These are phyloP conservation scores for Sutorius australiensis DNA, from an alignment of 768 basidiomycete species.

Conservation along the genomic window DNA sequence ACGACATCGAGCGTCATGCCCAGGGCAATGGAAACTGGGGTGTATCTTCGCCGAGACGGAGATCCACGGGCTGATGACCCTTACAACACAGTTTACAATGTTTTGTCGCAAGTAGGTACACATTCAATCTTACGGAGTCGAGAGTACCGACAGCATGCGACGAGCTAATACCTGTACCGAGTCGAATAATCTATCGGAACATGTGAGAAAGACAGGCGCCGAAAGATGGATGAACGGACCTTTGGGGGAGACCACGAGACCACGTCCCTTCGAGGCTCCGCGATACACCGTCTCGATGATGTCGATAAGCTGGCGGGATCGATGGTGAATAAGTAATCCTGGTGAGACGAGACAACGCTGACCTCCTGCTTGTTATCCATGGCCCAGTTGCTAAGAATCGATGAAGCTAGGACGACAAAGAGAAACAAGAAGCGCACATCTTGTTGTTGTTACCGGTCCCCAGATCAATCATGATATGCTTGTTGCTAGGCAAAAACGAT, in stretches of 20 bases:
- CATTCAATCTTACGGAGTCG: too few species aligned
- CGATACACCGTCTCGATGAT: slow-evolving; percentile 98
- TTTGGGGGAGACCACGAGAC: slow-evolving; percentile 96
- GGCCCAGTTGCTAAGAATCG: slow-evolving; percentile 81
- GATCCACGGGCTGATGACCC: too few species aligned
- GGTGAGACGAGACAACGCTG: slow-evolving; percentile 9
- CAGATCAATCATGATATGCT: slow-evolving; percentile 99
- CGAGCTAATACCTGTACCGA: slow-evolving; percentile 63
- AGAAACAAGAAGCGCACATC: slow-evolving; percentile 57
- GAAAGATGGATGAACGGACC: slow-evolving; percentile 43
- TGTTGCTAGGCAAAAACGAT: slow-evolving; percentile 56
- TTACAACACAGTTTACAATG: too few species aligned
- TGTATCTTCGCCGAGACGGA: too few species aligned
- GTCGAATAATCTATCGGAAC: slow-evolving; percentile 67
- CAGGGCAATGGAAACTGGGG: too few species aligned
- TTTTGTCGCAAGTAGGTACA: too few species aligned
- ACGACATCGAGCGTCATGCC: too few species aligned
- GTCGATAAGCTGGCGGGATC: slow-evolving; percentile 74
- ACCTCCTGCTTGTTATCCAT: slow-evolving; percentile 99
- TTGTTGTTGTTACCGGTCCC: slow-evolving; percentile 99
- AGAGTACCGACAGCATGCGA: too few species aligned
- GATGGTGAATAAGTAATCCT: not conserved
- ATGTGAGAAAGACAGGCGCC: not conserved
- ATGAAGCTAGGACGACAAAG: not conserved
- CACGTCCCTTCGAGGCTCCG: slow-evolving; percentile 95